phyloP scores from a whole-genome alignment of 2,329 filamentous ascomycete genomes.

The Alternaria triticina region DNA sequence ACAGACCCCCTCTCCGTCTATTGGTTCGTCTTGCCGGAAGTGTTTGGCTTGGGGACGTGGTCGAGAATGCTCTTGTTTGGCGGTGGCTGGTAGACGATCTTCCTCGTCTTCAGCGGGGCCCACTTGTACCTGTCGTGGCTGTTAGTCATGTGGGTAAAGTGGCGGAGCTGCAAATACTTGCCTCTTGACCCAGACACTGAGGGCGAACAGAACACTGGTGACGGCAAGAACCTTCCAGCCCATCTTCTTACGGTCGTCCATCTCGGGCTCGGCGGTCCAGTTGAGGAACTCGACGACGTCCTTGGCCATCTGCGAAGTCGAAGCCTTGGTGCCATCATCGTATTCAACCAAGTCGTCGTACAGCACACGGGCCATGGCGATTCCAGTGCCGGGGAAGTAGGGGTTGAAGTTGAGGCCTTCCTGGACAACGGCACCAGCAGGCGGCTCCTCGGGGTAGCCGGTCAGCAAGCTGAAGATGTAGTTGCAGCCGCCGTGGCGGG shows the following conservation, averaged over 20 bases:
- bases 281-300: constrained; percentile 98
- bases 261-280: constrained; percentile 98
- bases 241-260: constrained; percentile 99
- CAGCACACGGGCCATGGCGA: constrained; percentile 97
- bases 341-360: constrained; percentile 98
- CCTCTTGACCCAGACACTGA: constrained; percentile 98
- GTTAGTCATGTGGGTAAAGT: constrained; percentile 32
- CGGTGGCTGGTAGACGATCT: constrained; percentile 87
- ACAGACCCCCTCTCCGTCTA: constrained; percentile 23
- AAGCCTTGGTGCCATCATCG: constrained; percentile 92
- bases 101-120: constrained; percentile 93
- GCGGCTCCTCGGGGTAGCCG: constrained; percentile 95
- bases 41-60: constrained; percentile 42
- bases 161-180: constrained; percentile 34
- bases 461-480: constrained; percentile 98
- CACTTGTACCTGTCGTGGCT: constrained; percentile 78
- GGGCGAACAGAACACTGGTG: constrained; percentile 76
- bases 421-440: constrained; percentile 83
- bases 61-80: constrained; percentile 37
- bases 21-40: constrained; percentile 43
- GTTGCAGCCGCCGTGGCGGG: constrained; percentile 94
- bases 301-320: constrained; percentile 99
- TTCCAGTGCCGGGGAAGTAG: constrained; percentile 98
- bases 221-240: constrained; percentile 93
- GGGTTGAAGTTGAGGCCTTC: constrained; percentile 99